Evolutionary conservation across 176 grass and related monocot species (phyloP), one percentile per base, ranked within the genome.

Genomic region (Aegilops tauschii): DNA sequence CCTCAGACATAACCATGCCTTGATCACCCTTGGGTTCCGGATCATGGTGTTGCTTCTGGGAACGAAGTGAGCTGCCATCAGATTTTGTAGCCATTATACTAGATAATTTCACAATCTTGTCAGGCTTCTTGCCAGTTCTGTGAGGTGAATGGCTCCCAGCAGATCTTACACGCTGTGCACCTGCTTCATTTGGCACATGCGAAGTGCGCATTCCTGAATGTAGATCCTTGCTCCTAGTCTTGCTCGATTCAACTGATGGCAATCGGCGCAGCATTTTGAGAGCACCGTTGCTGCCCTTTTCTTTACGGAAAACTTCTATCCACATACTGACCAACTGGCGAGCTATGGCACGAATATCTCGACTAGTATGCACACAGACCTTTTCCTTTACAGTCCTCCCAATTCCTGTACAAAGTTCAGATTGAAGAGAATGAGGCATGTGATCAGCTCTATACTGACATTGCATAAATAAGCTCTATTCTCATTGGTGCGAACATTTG

Each of bases 321-420:
- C 97, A 99, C 80, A 99, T 89, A 81, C 80, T 92, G 58, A 96
- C 97, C 59, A 99, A 88, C 65, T 99, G 97, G 29, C 89, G 93
- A 84, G 97, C 97, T 86, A 99, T 90, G 69, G 97, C 92, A 87
- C 97, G 94, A 79, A 99, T 99, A 86, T 99, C 97, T 89, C 97
- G 87, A 84, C 97, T 99, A 79, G 97, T 96, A 85, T 99, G 97
- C 82, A 99, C 80, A 84, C 97, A 99, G 65, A 99, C 97, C 77
- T 99, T 99, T 77, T 99, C 97, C 72, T 96, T 96, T 67, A 99
- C 83, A 36, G 97, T 99, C 85, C 78, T 99, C 61, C 97, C 97
- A 65, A 99, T 94, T 45, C 97, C 97, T 91, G 78, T 42, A 88
- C 52, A 20, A 84, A 87, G 12, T 77, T 85, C 32, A 88, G 61